Percentiles rank a stretch among this genome's conserved stretches.
Conservation (phyloP, 2,329 filamentous ascomycete genomes). For the Ceratocystis papillata region DNA sequence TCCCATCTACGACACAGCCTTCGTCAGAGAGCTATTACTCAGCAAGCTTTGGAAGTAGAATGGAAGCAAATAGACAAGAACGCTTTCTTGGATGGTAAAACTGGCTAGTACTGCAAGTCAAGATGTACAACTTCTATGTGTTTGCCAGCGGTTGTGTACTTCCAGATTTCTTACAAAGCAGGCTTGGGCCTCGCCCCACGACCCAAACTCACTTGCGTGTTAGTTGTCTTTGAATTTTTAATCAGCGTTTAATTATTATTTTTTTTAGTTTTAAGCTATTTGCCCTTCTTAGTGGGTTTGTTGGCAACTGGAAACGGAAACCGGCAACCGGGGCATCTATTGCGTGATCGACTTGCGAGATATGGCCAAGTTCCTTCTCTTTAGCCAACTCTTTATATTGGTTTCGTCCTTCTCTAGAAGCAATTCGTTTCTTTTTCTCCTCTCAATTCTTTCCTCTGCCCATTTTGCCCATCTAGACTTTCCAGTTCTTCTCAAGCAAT, state of each 20-base stretch:
- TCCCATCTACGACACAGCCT: too few species aligned
- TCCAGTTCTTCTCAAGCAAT: background rate
- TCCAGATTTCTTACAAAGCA: background rate
- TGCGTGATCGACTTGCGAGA: constrained; percentile 14
- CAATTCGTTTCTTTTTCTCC: constrained; percentile 15
- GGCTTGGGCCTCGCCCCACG: background rate
- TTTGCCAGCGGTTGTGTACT: background rate
- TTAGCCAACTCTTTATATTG: background rate
- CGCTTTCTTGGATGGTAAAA: too few species aligned
- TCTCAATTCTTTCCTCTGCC: constrained; percentile 11
- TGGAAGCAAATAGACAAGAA: too few species aligned
- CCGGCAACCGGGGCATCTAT: constrained; percentile 12
- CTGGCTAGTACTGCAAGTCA: too few species aligned
- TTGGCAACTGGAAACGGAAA: background rate
- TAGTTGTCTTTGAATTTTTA: constrained; percentile 6
- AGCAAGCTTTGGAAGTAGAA: too few species aligned
- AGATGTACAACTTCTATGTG: background rate
- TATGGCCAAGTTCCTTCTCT: constrained; percentile 6
- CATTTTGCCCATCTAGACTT: background rate
- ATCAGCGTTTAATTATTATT: background rate
- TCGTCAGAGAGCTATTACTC: too few species aligned
- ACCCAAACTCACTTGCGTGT: background rate
- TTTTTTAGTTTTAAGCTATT: background rate
- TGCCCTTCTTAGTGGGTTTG: background rate
- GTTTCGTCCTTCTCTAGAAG: background rate